Evolutionary conservation across 1,139 yeast species (phyloP), one percentile per base, ranked within the genome.

Genomic region (Kodamaea ohmeri): DNA sequence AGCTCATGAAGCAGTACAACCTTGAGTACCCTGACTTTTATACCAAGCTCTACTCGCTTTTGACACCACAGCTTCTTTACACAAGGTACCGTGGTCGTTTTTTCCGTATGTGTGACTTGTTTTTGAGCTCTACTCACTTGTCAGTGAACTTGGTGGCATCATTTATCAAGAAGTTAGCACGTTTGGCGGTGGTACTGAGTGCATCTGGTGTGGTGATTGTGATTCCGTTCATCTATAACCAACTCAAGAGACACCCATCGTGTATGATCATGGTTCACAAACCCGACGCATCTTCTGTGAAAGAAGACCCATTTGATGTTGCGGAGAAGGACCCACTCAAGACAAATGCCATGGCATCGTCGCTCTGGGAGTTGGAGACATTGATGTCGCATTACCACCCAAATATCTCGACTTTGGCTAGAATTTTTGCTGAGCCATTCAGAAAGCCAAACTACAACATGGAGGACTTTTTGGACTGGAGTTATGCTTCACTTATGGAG

Each of bases 401-500:
- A 8, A 92, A 92, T 53, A 87, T 94, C 15, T 92, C 97, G 2
- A 85, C 97, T 0, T 68, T 92, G 51, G 97, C 97, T 9, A 83
- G 80, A 56, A 86, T 92, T 28, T 84, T 86, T 56, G 73, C 80
- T 16, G 97, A 92, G 58, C 97, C 96, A 3, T 90, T 92, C 64
- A 78, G 83, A 55, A 94, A 92, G 59, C 83, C 85, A 42, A 76
- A 76, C 50, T 92, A 94, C 60, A 85, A 86, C 55, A 71, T 92
- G 70, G 98, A 92, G 56, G 98, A 92, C 60, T 92, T 92, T 65
- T 66, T 92, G 55, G 96, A 90, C 60, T 92, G 96, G 88, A 81
- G 83, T 40, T 92, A 90, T 56, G 68, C 72, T 39, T 74, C 89
- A 8, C 71, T 92, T 45, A 60, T 89, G 50, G 84, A 80, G 19